Percentiles rank a stretch among this genome's conserved stretches.
phyloP scores from a whole-genome alignment of 2,329 filamentous ascomycete genomes.

The Zymoseptoria passerinii region DNA sequence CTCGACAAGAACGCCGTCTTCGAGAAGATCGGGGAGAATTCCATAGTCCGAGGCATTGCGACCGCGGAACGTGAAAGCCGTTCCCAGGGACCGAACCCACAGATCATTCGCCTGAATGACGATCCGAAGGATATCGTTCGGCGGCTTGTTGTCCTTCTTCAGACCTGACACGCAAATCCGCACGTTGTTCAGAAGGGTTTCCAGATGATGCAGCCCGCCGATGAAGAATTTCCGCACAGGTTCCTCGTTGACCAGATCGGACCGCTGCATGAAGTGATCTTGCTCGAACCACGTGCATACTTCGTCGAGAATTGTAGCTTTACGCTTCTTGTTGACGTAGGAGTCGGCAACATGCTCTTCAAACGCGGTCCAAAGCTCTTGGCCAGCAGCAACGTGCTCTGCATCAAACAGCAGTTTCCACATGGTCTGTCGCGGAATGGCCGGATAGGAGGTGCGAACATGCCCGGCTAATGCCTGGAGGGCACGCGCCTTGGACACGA shows the following conservation, averaged over 20 bases:
- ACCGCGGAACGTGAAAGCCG: conserved; percentile 61
- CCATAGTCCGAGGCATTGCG: conserved; percentile 65
- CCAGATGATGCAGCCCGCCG: conserved; percentile 24
- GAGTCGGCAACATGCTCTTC: conserved; percentile 51
- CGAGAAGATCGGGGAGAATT: conserved; percentile 56
- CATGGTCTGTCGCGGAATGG: conserved; percentile 58
- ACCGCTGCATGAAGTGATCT: conserved; percentile 60
- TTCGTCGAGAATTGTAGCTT: conserved; percentile 63
- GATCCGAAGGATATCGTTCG: conserved; percentile 40
- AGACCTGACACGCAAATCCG: conserved; percentile 17
- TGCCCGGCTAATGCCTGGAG: conserved; percentile 67
- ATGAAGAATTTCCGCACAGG: conserved; percentile 80
- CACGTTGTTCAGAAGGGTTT: conserved; percentile 18
- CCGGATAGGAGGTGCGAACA: conserved; percentile 54
- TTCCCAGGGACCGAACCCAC: conserved; percentile 55
- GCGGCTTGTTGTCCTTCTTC: conserved; percentile 10
- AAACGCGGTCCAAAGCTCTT: conserved; percentile 71
- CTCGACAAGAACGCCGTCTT: conserved; percentile 36
- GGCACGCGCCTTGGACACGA: conserved; percentile 63
- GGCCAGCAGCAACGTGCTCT: conserved; percentile 78
- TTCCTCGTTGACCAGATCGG: conserved; percentile 63
- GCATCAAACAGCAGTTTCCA: conserved; percentile 84
- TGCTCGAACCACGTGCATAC: conserved; percentile 69
- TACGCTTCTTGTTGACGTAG: conserved; percentile 46
- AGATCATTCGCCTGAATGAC: conserved; percentile 66